phyloP scores from a whole-genome alignment of 1,139 yeast species.

The Yamadazyma blattariae region DNA sequence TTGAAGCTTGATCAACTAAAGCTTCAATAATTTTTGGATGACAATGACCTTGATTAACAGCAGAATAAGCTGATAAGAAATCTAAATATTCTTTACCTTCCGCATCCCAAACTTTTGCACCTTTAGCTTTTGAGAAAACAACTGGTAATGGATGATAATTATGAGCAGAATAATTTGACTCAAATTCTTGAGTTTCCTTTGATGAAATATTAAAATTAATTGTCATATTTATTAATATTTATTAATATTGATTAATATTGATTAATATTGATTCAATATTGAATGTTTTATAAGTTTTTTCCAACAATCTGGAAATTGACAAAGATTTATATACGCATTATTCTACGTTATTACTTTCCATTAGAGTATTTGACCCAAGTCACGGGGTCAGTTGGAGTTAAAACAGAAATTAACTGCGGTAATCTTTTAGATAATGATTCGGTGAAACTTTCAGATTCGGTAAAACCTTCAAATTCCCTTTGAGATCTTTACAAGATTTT shows the following conservation, averaged over 20 bases:
- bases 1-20: constrained; percentile 80
- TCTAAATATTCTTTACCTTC: constrained; percentile 89
- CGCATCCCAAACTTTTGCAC: constrained; percentile 98
- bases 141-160: constrained; percentile 97
- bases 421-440: too few relatives aligned
- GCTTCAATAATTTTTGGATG: constrained; percentile 91
- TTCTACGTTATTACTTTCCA: not conserved
- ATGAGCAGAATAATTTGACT: constrained; percentile 85
- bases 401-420: too few relatives aligned
- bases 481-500: too few relatives aligned
- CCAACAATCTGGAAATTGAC: not conserved
- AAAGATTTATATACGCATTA: not conserved
- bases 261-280: too few relatives aligned
- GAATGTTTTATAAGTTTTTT: not conserved
- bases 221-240: constrained; percentile 1
- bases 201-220: constrained; percentile 48
- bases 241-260: too few relatives aligned
- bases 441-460: too few relatives aligned
- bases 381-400: too few relatives aligned
- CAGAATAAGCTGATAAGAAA: constrained; percentile 90
- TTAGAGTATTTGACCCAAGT: too few relatives aligned
- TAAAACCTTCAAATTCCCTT: too few relatives aligned
- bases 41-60: constrained; percentile 98
- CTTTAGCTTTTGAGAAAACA: constrained; percentile 79
- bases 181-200: constrained; percentile 63